These are phyloP conservation scores for Lavandula angustifolia DNA, from an alignment of 257 asterid species.

Conservation along the genomic window DNA sequence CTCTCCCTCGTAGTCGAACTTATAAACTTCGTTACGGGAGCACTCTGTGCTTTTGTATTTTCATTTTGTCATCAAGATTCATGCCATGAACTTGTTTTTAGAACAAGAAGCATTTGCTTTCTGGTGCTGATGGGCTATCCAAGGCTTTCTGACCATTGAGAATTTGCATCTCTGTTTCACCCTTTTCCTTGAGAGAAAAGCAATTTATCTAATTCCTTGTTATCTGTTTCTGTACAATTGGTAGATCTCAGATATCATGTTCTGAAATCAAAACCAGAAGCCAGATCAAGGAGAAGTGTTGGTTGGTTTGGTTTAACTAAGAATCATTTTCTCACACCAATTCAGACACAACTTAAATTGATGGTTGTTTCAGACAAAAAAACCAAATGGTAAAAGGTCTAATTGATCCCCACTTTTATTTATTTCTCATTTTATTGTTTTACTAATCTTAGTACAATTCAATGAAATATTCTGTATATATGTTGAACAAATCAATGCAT, in stretches of 20 bases:
- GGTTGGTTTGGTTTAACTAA: background rate
- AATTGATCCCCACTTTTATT: background rate
- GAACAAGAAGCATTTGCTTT: background rate
- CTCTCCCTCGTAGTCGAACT: background rate
- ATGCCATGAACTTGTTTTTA: background rate
- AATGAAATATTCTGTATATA: background rate
- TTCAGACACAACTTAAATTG: background rate
- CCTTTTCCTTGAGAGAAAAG: background rate
- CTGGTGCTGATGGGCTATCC: background rate
- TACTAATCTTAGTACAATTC: background rate
- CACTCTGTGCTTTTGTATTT: constrained; percentile 3
- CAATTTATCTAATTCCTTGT: background rate
- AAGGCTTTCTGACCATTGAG: constrained; percentile 4
- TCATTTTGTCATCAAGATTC: background rate
- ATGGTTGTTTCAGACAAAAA: too few species aligned
- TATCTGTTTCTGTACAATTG: constrained; percentile 13
- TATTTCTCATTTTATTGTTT: too few species aligned
- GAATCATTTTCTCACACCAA: background rate
- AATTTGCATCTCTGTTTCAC: background rate
- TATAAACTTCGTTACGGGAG: background rate
- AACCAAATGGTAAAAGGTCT: background rate
- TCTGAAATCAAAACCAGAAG: constrained; percentile 23
- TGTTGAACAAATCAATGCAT: constrained; percentile 12
- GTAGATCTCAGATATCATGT: constrained; percentile 19
- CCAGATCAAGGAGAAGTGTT: constrained; percentile 16